Conservation (phyloP, 2,329 filamentous ascomycete species). For the Colletotrichum sp. region DNA sequence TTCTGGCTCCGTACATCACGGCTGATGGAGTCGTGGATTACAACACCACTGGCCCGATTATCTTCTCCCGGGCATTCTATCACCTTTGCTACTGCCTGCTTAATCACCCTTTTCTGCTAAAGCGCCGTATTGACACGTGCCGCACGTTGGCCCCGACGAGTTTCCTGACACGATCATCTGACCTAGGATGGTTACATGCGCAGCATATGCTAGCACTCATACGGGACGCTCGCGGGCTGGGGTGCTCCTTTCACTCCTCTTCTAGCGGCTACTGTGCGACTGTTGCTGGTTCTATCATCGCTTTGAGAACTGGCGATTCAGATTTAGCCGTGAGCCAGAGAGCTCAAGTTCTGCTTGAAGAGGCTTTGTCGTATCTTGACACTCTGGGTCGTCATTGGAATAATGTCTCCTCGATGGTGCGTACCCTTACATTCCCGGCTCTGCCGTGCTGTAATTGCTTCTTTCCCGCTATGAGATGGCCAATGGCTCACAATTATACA, state of each 20-base stretch:
- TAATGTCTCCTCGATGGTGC: not conserved
- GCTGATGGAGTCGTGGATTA: not conserved
- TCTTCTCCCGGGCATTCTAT: not conserved
- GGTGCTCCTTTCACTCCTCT: not conserved
- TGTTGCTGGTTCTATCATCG: not conserved
- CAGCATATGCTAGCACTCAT: not conserved
- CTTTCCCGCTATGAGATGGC: not conserved
- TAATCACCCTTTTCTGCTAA: not conserved
- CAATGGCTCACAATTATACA: rapidly evolving
- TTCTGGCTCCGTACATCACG: not conserved
- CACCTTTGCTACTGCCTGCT: not conserved
- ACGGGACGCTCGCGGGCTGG: not conserved
- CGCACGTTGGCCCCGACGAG: not conserved
- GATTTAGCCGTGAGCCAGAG: not conserved
- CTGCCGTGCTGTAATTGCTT: rapidly evolving
- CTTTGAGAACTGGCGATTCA: not conserved
- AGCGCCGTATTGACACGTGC: not conserved
- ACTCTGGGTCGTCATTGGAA: not conserved
- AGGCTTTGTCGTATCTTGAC: not conserved
- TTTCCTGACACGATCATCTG: not conserved
- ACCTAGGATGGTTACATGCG: not conserved
- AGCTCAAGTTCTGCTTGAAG: not conserved
- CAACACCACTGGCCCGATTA: not conserved
- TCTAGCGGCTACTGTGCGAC: not conserved
- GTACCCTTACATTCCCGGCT: rapidly evolving